Evolutionary conservation across 75 land plant species (phyloP), one percentile per base, ranked within the genome.

Genomic region (Ceratopteris richardii): DNA sequence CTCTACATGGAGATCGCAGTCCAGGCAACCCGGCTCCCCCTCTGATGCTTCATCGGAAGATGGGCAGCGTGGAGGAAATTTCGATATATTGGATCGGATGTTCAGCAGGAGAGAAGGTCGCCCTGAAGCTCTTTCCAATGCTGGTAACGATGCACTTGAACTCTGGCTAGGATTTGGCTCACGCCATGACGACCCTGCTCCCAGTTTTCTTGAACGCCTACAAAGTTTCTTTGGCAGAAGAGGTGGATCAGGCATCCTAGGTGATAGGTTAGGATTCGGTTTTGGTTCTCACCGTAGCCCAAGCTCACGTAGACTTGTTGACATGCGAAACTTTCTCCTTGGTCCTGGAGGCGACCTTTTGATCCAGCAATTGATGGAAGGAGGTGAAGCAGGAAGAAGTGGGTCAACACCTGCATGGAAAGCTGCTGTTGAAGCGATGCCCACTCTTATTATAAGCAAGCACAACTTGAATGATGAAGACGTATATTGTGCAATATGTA

Each of bases 361-460:
- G 40, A 26, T 87, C 56, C 84, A 87, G 61, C 87, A 84, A 18
- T 29, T 87, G 31, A 75, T 80, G 0, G 88, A 87, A 56, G 77
- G 74, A 44, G 68, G 80, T 7, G 48, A 46, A 20, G 37, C 7
- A 9, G 50, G 50, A 5, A 13, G 31, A 17, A 65, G 76, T 28
- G 83, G 86, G 0, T 76, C 78, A 0, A 80, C 87, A 17, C 90
- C 90, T 1, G 87, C 90, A 3, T 43, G 51, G 25, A 82, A 73
- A 44, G 67, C 73, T 16, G 80, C 77, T 0, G 62, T 86, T 6
- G 83, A 83, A 19, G 73, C 75, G 9, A 44, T 86, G 81, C 81
- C 90, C 0, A 71, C 66, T 16, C 70, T 86, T 2, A 74, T 62
- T 56, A 71, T 86, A 3, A 17, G 46, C 24, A 72, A 71, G 40